Evolutionary conservation across 768 basidiomycete species (phyloP).

Genomic region (Serendipita sp.): DNA sequence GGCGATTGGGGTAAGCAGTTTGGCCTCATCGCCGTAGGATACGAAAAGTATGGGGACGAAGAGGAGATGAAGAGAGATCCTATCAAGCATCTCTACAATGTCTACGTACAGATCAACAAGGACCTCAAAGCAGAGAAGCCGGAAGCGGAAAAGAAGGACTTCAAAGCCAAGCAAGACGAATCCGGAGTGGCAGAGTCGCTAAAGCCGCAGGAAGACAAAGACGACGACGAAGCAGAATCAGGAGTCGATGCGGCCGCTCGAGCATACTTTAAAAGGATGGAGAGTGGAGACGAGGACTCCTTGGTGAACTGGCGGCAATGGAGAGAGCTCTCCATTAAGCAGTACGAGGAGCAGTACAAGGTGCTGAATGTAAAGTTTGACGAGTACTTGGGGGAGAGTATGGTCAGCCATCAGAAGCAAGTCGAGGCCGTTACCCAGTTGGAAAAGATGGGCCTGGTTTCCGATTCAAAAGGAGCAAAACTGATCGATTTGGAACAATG

Average conservation of each 20-base stretch:
- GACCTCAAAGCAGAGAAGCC: constrained; percentile 58
- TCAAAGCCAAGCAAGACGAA: constrained; percentile 21
- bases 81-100: constrained; percentile 85
- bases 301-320: constrained; percentile 83
- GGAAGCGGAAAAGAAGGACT: not conserved
- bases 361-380: constrained; percentile 84
- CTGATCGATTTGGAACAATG: constrained; percentile 75
- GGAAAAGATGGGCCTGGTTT: constrained; percentile 53
- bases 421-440: constrained; percentile 52
- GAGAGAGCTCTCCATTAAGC: constrained; percentile 79
- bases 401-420: constrained; percentile 57
- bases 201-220: constrained; percentile 29
- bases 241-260: constrained; percentile 59
- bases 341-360: constrained; percentile 77
- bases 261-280: constrained; percentile 86
- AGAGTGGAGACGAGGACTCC: constrained; percentile 74
- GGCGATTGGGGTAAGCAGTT: constrained; percentile 99
- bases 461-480: constrained; percentile 66
- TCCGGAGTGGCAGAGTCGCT: constrained; percentile 58
- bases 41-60: constrained; percentile 78
- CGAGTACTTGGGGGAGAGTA: constrained; percentile 80
- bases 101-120: constrained; percentile 88
- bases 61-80: constrained; percentile 72
- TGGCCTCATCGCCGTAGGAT: constrained; percentile 80
- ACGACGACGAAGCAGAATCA: constrained; percentile 4